Conservation (phyloP, 2,329 filamentous ascomycete genomes). For the Stachybotrys chartarum region DNA sequence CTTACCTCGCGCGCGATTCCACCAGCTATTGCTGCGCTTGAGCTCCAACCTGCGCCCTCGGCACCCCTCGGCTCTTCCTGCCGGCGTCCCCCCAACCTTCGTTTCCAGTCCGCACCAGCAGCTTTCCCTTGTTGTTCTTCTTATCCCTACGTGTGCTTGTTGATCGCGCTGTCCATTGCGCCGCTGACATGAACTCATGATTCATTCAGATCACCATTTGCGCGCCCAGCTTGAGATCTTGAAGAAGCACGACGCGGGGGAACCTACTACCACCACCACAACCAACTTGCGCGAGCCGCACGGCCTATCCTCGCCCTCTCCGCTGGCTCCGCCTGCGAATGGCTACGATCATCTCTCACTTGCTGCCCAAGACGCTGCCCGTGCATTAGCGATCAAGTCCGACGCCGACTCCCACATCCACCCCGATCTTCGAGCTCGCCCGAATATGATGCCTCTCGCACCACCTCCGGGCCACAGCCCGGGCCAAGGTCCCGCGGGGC, state of each 20-base stretch:
- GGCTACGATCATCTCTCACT: slow-evolving; percentile 35
- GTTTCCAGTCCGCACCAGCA: too few species aligned
- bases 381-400: slow-evolving; percentile 23
- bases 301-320: slow-evolving; percentile 13
- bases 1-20: background rate
- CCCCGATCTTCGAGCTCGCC: slow-evolving; percentile 35
- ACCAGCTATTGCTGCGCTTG: background rate
- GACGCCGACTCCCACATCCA: slow-evolving; percentile 41
- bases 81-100: background rate
- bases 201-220: slow-evolving; percentile 30
- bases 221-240: slow-evolving; percentile 37
- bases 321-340: slow-evolving; percentile 30
- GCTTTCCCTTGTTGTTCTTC: background rate
- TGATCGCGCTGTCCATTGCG: background rate
- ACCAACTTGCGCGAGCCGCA: slow-evolving; percentile 18
- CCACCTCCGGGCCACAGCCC: slow-evolving; percentile 24
- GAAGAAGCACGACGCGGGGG: slow-evolving; percentile 29
- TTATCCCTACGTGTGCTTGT: background rate
- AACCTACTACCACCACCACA: slow-evolving; percentile 15
- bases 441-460: slow-evolving; percentile 30
- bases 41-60: background rate
- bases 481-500: slow-evolving; percentile 15
- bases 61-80: background rate
- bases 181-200: background rate
- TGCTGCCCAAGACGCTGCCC: slow-evolving; percentile 25